phyloP scores from a whole-genome alignment of 345 rosid species.

The Stellera chamaejasme region DNA sequence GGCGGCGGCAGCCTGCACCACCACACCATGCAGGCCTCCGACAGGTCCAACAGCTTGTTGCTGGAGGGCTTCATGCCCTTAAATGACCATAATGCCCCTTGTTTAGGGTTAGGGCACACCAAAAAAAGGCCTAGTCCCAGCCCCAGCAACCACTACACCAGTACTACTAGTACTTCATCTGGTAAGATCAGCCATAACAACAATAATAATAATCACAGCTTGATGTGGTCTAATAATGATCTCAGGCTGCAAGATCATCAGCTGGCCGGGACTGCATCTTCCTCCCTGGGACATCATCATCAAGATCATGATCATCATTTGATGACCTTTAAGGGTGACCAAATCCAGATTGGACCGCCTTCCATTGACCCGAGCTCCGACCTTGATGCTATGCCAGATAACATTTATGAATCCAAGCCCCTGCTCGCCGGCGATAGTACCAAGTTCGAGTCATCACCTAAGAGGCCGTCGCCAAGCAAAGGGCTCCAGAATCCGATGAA shows the following conservation, averaged over 20 bases:
- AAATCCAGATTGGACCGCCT: slow-evolving; percentile 45
- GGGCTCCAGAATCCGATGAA: slow-evolving; percentile 41
- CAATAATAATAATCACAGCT: slow-evolving; percentile 48
- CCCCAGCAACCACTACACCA: no score
- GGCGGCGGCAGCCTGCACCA: slow-evolving; percentile 46
- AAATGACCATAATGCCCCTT: slow-evolving; percentile 28
- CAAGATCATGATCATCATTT: slow-evolving; percentile 19
- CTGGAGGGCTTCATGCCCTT: slow-evolving; percentile 35
- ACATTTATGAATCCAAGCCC: slow-evolving; percentile 62
- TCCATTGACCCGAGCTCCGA: slow-evolving; percentile 36
- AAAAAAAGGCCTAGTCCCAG: slow-evolving; percentile 64
- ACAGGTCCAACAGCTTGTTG: slow-evolving; percentile 51
- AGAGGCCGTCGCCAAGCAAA: slow-evolving; percentile 69
- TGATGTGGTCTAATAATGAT: slow-evolving; percentile 74
- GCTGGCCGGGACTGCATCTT: slow-evolving; percentile 16
- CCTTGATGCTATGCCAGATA: slow-evolving; percentile 58
- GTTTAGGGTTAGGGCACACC: slow-evolving; percentile 24
- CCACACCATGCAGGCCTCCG: slow-evolving; percentile 34
- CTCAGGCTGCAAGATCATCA: slow-evolving; percentile 47
- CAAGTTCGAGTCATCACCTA: slow-evolving; percentile 30
- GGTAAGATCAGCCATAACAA: neutral
- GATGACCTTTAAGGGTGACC: slow-evolving; percentile 22
- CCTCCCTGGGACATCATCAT: slow-evolving; percentile 26
- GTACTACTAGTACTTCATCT: no score
- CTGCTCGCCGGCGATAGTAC: slow-evolving; percentile 36